Evolutionary conservation across 164 flowering plant genomes (phyloP), one percentile per base, ranked within the genome.

Genomic region (Houttuynia cordata): DNA sequence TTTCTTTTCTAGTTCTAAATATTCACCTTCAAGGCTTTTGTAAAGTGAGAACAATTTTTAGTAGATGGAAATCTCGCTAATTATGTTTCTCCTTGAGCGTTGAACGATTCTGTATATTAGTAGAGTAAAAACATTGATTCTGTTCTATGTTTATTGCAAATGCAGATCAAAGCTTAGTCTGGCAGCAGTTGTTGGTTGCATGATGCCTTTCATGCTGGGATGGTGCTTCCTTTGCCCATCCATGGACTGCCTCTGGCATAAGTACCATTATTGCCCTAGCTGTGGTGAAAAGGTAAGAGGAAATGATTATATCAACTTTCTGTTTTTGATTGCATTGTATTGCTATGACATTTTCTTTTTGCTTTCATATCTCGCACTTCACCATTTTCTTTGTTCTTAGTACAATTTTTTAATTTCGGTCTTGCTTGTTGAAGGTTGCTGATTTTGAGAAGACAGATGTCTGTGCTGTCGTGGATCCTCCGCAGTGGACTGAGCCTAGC

Each of bases 241-340:
- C 54, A 85, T 80, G 92, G 96, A 91, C 67, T 91, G 98, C 71
- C 95, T 91, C 21, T 91, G 98, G 98, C 95, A 91, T 69, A 91
- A 91, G 64, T 83, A 88, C 74, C 98, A 88, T 60, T 80, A 83
- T 42, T 88, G 96, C 67, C 96, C 98, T 0, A 71, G 64, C 64
- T 91, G 98, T 78, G 71, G 75, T 4, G 74, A 88, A 64, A 87
- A 91, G 96, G 96, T 84, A 37, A 58, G 17, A 42, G 21, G 5
- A 20, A 3, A 6, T 9, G n/a, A 18, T 41, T 24, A 8, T 30
- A 1, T 8, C 22, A 30, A 57, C n/a, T n/a, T n/a, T n/a, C n/a
- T n/a, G n/a, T 30, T 39, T 17, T 10, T 17, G 23, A 10, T 20
- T 41, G 10, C 12, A 0, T 37, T 20, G 41, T 22, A 40, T 40